Base-by-base conservation (phyloP, 2,329 filamentous ascomycete genomes). In the Pyrenophora seminiperda region DNA sequence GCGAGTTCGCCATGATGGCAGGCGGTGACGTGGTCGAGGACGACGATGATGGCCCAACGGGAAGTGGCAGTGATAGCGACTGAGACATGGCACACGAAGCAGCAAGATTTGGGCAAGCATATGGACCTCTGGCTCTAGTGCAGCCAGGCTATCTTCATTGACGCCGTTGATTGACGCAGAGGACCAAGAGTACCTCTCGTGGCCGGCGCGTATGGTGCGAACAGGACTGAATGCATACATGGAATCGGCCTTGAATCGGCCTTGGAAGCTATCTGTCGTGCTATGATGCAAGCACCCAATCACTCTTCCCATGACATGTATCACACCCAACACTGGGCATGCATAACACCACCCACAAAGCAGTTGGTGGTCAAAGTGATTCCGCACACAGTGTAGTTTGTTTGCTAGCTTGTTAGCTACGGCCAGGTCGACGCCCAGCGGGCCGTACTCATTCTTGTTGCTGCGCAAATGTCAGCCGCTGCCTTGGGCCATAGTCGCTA, bases 1-100 rank as follows among this genome's bases (percentile, higher is more conserved):
- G 88, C 55, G 87, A 91, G 76, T 88, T 89, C 66, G 78, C 83
- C 5, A 72, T 80, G 58, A 71, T 70, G 54, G 74, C 73, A 15
- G 76, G 73, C 3, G 75, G 73, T 6, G 79, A 81, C 67, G 73
- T 79, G 15, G 76, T 81, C n/a, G 62, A 71, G 32, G 77, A 79
- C 38, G 77, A 80, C 30, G 76, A 79, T 27, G 77, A 77, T 40
- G 77, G 65, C 7, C 75, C 74, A 18, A 73, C 71, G 9, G 78
- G 76, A 7, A 80, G 77, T 50, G 79, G 74, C 54, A 80, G 77
- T 58, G 78, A 80, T 50, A 75, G 71, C 56, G 73, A 75, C 43
- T 74, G 53, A 49, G 32, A 46, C 14, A 15, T 41, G 36, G 50
- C 30, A 37, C 33, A n/a, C 38, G 30, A 42, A 24, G 31, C 14